Conservation (phyloP, 208 protist genomes). For the Trypanosoma brucei region DNA sequence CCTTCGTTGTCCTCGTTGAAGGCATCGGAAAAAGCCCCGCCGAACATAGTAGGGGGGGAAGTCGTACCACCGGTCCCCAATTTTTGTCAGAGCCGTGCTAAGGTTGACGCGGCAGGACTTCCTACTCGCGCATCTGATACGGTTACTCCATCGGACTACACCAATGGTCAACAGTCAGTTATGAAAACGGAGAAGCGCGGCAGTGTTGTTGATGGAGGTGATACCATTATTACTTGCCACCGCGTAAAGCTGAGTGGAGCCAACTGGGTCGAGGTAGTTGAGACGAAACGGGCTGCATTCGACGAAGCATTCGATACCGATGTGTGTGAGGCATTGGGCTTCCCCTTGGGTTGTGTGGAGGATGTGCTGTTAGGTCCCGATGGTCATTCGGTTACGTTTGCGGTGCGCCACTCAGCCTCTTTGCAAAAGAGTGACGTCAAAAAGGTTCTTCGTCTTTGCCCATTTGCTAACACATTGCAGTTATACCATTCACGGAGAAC, state of each 20-base stretch:
- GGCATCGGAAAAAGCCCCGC: too few relatives aligned
- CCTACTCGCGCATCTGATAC: too few relatives aligned
- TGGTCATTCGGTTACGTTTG: conserved; percentile 10
- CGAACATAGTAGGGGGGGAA: too few relatives aligned
- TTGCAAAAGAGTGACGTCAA: neutral
- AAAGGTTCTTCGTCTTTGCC: neutral
- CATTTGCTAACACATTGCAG: neutral
- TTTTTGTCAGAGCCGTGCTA: too few relatives aligned
- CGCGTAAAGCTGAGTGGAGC: neutral
- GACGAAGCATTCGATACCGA: neutral
- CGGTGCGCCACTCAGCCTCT: conserved; percentile 2
- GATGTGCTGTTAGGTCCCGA: conserved; percentile 2
- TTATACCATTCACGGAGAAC: neutral
- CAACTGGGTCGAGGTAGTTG: neutral
- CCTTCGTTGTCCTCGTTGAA: too few relatives aligned
- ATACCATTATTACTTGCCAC: neutral
- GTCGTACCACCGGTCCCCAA: too few relatives aligned
- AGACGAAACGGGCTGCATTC: neutral
- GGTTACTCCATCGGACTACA: too few relatives aligned
- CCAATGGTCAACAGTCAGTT: too few relatives aligned
- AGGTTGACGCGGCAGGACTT: too few relatives aligned
- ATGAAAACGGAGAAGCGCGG: too few relatives aligned
- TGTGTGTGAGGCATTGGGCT: neutral
- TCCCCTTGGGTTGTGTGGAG: conserved; percentile 1
- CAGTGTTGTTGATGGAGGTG: neutral